Evolutionary conservation across 2,329 filamentous ascomycete species (phyloP), one percentile per base, ranked within the genome.

Genomic region (Fusarium pseudograminearum): DNA sequence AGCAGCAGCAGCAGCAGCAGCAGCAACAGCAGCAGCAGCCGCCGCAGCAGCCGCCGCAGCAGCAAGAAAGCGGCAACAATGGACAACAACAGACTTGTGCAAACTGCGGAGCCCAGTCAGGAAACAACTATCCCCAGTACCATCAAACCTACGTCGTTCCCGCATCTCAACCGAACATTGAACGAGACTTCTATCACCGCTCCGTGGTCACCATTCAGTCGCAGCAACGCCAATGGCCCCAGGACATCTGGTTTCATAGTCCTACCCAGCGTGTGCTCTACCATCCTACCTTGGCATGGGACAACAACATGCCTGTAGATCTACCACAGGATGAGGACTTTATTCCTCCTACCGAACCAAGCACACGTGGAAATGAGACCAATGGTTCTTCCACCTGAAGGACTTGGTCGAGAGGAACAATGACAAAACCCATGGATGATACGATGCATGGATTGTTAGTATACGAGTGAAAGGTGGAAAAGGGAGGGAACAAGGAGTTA

Each of bases 221-320:
- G 0, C 36, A 60, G 16, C 58, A 44, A 14, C 33, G 41, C 2
- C 33, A 46, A 4, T 69, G 51, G 40, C 69, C 69, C 0, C 61
- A 71, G 42, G 69, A 71, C 22, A 66, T 71, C 16, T 71, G 69
- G 69, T 40, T 71, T n/a, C 24, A 69, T 24, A 53, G 41, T 24
- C 65, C 65, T 2, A 41, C 31, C 5, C 57, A 47, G 1, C 61
- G 60, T 10, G 65, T 66, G 20, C 57, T 71, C 14, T 71, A 71
- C 14, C 69, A 71, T 22, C 65, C 65, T 5, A 34, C 36, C 4
- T 5, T 41, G 36, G 36, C 40, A 14, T 36, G 24, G 26, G 31
- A 45, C 36, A 18, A 22, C 14, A 34, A 20, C 6, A 6, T 18
- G 15, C 22, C 22, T 44, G 2, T 26, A 8, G 22, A 24, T 36